Base-by-base conservation (phyloP, 306 rosid genomes). In the Fragaria iinumae region DNA sequence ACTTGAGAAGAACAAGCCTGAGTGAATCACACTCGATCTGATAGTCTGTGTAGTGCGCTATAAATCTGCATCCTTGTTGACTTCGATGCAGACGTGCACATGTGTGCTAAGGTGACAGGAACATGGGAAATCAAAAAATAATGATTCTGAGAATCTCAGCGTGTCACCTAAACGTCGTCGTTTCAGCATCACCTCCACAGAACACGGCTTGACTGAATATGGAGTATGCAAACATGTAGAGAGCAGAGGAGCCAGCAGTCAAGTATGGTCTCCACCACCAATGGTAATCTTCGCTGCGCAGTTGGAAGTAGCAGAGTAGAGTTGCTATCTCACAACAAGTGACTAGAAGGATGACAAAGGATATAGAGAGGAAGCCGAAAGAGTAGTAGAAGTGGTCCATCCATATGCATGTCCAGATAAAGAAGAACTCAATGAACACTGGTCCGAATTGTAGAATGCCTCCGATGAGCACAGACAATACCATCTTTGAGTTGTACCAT, bases 191-290 rank as follows among this genome's bases (percentile, higher is more conserved):
- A 29, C 32, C 32, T 0, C 0, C 32, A 29, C 32, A 29, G 32
- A 1, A 29, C 2, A 29, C 32, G 2, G 32, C 32, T 29, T 29
- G 32, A 89, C 90, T 90, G 93, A 92, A 92, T 45, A 84, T 83
- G 4, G 98, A 95, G 90, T 95, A 92, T 55, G 90, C 87, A 84
- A 95, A 90, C 45, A 95, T 97, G 87, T 92, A 95, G 23, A 95
- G 83, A 18, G 97, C 97, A 52, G 98, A 95, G 39, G 98, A 95
- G 56, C 96, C 98, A 0, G 97, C 97, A 10, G 98, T 95, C 73
- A 95, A 91, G 83, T 92, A 95, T 4, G 98, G 83, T 81, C 98
- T 90, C 98, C 98, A 95, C 97, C 95, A 90, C 98, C 98, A 95
- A 70, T 89, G 76, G 86, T 95, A 95, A 84, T 95, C 97, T 84